These are phyloP conservation scores for Wickerhamomyces rabaulensis DNA, from an alignment of 805 yeast genomes.

Conservation along the genomic window DNA sequence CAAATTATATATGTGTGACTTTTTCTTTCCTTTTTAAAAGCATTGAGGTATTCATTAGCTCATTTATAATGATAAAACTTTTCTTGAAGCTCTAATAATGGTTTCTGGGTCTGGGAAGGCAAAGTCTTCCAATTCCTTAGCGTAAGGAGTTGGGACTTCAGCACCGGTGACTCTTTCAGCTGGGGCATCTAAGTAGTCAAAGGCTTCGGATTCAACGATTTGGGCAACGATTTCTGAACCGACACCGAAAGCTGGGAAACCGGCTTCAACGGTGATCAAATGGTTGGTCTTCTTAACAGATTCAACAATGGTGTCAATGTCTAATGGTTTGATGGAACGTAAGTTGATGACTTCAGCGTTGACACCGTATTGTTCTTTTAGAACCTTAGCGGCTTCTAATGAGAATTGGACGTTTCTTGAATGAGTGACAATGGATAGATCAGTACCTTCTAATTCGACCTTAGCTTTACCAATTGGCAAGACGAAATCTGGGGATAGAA, in stretches of 20 bases:
- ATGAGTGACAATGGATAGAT: conserved; percentile 85
- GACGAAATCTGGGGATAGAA: conserved; percentile 79
- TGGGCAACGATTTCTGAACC: conserved; percentile 98
- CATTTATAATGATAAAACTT: conserved; percentile 61
- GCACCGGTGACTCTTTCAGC: conserved; percentile 98
- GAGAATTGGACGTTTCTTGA: conserved; percentile 85
- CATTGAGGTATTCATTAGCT: neutral
- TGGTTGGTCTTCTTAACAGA: conserved; percentile 96
- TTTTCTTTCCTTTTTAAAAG: neutral
- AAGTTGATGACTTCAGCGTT: conserved; percentile 91
- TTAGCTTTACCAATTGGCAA: conserved; percentile 95
- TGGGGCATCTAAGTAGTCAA: conserved; percentile 97
- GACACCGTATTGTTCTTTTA: conserved; percentile 81
- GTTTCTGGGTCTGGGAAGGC: conserved; percentile 97
- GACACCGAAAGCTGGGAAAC: conserved; percentile 97
- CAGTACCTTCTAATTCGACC: conserved; percentile 89
- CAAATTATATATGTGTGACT: neutral
- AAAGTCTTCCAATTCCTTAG: conserved; percentile 91
- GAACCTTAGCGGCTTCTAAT: conserved; percentile 82
- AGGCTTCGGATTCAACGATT: conserved; percentile 97
- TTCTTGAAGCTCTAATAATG: conserved; percentile 80
- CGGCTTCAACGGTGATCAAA: conserved; percentile 92
- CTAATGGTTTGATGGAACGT: conserved; percentile 96
- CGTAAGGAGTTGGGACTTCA: conserved; percentile 99
- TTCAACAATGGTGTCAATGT: conserved; percentile 75